Percentiles rank a stretch among this genome's conserved stretches.
phyloP scores from a whole-genome alignment of 1,139 yeast genomes.

The Sugiyamaella pinicola region DNA sequence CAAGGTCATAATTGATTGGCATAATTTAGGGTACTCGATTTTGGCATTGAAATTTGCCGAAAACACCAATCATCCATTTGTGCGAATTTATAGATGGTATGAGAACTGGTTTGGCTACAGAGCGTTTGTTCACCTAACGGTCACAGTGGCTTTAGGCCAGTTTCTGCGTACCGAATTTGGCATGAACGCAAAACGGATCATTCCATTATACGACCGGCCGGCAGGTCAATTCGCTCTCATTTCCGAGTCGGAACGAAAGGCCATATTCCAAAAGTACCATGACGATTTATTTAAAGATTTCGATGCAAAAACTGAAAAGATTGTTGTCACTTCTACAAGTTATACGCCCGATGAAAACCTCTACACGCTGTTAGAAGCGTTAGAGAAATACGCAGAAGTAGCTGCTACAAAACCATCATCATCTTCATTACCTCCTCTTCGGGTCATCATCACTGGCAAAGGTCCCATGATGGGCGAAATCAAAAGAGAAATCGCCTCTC shows the following conservation, averaged over 20 bases:
- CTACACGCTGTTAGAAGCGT: slow-evolving; percentile 64
- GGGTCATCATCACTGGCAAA: slow-evolving; percentile 85
- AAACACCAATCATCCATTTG: slow-evolving; percentile 59
- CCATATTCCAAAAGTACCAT: slow-evolving; percentile 44
- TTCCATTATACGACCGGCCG: slow-evolving; percentile 46
- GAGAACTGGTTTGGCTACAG: slow-evolving; percentile 54
- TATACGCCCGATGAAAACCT: slow-evolving; percentile 97
- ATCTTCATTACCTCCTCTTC: slow-evolving; percentile 50
- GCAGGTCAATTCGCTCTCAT: slow-evolving; percentile 67
- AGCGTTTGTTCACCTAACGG: slow-evolving; percentile 76
- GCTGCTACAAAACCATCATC: slow-evolving; percentile 20
- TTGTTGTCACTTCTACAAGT: slow-evolving; percentile 84
- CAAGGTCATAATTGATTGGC: slow-evolving; percentile 88
- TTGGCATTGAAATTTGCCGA: slow-evolving; percentile 62
- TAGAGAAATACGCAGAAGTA: slow-evolving; percentile 50
- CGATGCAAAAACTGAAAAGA: slow-evolving; percentile 49
- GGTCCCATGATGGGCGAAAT: slow-evolving; percentile 74
- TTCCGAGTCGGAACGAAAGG: slow-evolving; percentile 37
- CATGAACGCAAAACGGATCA: slow-evolving; percentile 45
- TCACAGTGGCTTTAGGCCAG: slow-evolving; percentile 71
- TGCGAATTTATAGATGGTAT: slow-evolving; percentile 53
- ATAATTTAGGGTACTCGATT: slow-evolving; percentile 86
- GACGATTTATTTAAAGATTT: slow-evolving; percentile 49
- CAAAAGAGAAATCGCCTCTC: slow-evolving; percentile 45
- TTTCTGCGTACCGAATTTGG: slow-evolving; percentile 61